Evolutionary conservation across 768 basidiomycete genomes (phyloP), one percentile per base, ranked within the genome.

Genomic region (Hirschioporus abietinus): DNA sequence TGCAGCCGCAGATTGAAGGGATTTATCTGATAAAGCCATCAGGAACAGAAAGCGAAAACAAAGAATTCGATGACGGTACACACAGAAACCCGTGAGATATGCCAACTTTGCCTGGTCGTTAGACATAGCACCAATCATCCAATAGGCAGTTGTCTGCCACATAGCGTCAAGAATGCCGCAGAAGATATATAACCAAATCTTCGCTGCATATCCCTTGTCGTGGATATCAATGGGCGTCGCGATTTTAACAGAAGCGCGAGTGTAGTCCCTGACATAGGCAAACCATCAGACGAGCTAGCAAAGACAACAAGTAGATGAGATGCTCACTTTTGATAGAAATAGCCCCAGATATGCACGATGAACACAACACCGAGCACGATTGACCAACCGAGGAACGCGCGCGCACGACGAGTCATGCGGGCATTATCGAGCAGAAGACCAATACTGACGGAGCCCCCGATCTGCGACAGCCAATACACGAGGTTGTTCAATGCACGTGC

Each of bases 81-180:
- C 73, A 93, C 91, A 93, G 72, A 94, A 91, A 58, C 92, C 93
- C 18, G 88, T 80, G 71, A 94, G 89, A 73, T 92, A 84, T 0
- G 92, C 92, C 24, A 94, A 84, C 73, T 91, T 92, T 1, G 82
- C 84, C 8, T 90, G 86, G 74, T 93, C 87, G 70, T 93, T 93
- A 24, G 90, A 91, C 88, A 95, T 91, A 15, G 90, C 88, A 57
- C 92, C 92, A 84, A 92, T 88, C 70, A 91, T 79, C 90, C 90
- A 92, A 74, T 92, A 92, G 6, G 88, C 86, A 0, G 86, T 86
- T 1, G 90, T 92, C 74, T 94, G 93, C 90, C 92, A 94, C 85
- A 91, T 88, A 1, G 92, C 81, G 69, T 94, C 93, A 67, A 92
- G 81, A 12, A 93, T 72, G 27, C 91, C 90, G 68, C 86, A 90